Conservation (phyloP, 23 red algal species). For the Chondrus crispus region DNA sequence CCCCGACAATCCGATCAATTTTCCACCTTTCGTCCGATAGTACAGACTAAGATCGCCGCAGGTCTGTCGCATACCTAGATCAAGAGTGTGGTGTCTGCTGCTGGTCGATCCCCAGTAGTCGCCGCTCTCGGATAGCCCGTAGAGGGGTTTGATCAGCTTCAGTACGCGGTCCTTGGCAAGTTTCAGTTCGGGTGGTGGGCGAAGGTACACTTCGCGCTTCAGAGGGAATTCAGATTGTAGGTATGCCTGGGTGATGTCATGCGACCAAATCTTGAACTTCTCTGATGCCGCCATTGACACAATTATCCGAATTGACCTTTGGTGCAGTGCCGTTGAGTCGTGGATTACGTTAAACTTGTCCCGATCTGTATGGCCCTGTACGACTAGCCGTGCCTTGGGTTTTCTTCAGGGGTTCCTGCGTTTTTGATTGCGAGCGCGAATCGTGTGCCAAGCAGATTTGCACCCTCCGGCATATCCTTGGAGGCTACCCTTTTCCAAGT, state of each 20-base stretch:
- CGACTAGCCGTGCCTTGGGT: slow-evolving; percentile 4
- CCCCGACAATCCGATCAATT: neutral
- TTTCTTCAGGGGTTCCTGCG: neutral
- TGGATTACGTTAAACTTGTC: slow-evolving; percentile 1
- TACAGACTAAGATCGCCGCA: neutral
- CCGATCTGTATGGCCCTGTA: slow-evolving; percentile 8
- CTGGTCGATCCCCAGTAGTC: neutral
- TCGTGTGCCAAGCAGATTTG: neutral
- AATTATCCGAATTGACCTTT: neutral
- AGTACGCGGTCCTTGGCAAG: neutral
- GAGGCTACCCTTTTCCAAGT: neutral
- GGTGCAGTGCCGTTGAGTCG: neutral
- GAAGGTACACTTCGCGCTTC: neutral
- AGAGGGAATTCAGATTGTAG: neutral
- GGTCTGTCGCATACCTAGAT: neutral
- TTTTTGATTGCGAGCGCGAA: slow-evolving; percentile 6
- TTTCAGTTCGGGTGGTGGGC: neutral
- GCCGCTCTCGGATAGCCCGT: neutral
- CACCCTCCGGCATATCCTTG: neutral
- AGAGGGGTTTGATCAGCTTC: neutral
- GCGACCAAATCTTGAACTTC: neutral
- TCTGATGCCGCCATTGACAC: neutral
- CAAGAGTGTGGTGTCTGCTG: neutral
- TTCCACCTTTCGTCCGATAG: neutral
- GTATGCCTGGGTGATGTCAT: neutral